Percentiles rank a stretch among this genome's conserved stretches.
phyloP scores from a whole-genome alignment of 2,329 filamentous ascomycete genomes.

The Trichoderma hamatum region DNA sequence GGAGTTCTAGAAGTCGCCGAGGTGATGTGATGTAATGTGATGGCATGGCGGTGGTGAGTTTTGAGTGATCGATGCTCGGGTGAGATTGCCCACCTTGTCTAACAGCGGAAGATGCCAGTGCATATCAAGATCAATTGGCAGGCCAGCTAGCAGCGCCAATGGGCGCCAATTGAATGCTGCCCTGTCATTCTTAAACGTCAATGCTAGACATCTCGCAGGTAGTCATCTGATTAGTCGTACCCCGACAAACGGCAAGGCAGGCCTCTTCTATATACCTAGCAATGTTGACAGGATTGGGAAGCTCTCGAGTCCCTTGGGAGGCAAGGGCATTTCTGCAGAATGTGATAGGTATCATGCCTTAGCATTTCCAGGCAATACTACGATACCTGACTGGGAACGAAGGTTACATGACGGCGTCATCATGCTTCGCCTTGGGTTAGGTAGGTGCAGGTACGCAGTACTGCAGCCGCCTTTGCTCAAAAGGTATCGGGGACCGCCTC shows the following conservation, averaged over 20 bases:
- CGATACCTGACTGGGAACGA: not conserved
- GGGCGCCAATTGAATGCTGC: not conserved
- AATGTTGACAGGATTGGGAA: not conserved
- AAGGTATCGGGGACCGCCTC: not conserved
- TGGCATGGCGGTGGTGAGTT: not conserved
- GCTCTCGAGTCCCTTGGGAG: not conserved
- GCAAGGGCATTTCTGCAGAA: not conserved
- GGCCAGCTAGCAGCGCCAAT: not conserved
- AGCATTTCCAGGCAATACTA: not conserved
- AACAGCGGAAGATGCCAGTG: not conserved
- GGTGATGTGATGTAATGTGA: not conserved
- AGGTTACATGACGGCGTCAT: constrained; percentile 12
- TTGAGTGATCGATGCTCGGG: not conserved
- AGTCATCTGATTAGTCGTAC: too few species aligned
- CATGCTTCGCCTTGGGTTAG: constrained; percentile 2
- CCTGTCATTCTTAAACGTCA: not conserved
- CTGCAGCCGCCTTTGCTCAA: not conserved
- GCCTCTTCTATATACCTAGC: not conserved
- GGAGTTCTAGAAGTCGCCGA: not conserved
- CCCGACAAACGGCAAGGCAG: not conserved
- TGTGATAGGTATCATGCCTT: not conserved
- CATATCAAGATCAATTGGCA: not conserved
- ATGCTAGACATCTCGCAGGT: too few species aligned
- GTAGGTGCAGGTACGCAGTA: not conserved
- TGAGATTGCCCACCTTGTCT: not conserved